Percentiles rank a stretch among this genome's conserved stretches.
Evolutionary conservation across 306 rosid species (phyloP).

Genomic region (Abrus precatorius): DNA sequence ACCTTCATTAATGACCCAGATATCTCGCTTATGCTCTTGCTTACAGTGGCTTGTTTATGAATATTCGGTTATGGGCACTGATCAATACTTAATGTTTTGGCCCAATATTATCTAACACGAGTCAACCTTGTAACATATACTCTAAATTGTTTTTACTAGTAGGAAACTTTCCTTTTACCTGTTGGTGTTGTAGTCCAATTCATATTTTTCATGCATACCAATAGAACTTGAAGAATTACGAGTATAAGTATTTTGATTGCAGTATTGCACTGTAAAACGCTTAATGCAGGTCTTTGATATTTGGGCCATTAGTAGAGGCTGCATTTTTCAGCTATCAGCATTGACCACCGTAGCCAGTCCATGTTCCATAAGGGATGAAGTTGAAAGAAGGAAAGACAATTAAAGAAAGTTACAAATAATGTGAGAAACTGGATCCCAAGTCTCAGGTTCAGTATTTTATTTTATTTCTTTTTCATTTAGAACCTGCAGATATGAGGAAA

Average conservation of each 20-base stretch:
- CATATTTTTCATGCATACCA: slow-evolving; percentile 12
- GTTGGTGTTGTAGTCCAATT: neutral
- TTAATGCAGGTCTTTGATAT: slow-evolving; percentile 47
- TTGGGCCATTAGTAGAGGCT: slow-evolving; percentile 39
- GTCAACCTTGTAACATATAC: slow-evolving; percentile 20
- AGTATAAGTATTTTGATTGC: slow-evolving; percentile 23
- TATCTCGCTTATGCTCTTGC: slow-evolving; percentile 13
- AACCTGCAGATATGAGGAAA: slow-evolving; percentile 46
- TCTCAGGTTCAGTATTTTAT: slow-evolving; percentile 37
- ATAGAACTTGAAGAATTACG: neutral
- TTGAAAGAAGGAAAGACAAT: slow-evolving; percentile 45
- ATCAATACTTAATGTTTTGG: neutral
- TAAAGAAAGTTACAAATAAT: slow-evolving; percentile 41
- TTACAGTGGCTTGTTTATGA: slow-evolving; percentile 27
- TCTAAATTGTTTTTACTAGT: neutral
- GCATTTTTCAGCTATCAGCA: slow-evolving; percentile 32
- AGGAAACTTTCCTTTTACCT: neutral
- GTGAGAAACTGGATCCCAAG: slow-evolving; percentile 37
- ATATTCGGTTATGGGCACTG: slow-evolving; percentile 17
- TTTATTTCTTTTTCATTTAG: slow-evolving; percentile 36
- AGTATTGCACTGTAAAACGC: slow-evolving; percentile 18
- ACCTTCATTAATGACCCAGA: slow-evolving; percentile 7
- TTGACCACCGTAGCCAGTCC: slow-evolving; percentile 36
- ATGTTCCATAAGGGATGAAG: slow-evolving; percentile 34
- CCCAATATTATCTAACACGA: neutral